phyloP scores from a whole-genome alignment of 768 basidiomycete species.

The Podaxis rugospora region DNA sequence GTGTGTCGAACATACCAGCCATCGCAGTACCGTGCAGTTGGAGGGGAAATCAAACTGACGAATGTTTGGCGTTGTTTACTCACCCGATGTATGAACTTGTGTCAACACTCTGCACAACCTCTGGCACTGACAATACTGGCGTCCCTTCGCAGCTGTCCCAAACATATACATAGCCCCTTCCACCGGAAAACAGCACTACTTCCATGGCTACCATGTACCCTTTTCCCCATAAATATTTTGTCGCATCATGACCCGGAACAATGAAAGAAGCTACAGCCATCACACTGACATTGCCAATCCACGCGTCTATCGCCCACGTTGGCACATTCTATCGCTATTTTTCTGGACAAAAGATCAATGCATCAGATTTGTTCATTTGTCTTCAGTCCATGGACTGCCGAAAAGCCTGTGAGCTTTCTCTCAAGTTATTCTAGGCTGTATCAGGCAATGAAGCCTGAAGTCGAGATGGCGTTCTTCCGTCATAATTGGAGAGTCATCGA shows the following conservation, averaged over 20 bases:
- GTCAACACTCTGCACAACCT: no score
- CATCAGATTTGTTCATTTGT: background rate
- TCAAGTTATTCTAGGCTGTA: background rate
- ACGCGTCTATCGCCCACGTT: background rate
- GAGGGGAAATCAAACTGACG: background rate
- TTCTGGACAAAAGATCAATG: background rate
- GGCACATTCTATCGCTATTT: background rate
- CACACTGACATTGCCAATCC: background rate
- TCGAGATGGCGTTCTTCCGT: background rate
- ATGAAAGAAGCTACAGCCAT: background rate
- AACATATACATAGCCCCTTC: background rate
- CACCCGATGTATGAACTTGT: no score
- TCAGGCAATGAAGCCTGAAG: background rate
- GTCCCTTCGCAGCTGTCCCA: background rate
- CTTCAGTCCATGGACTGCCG: background rate
- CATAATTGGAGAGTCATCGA: background rate
- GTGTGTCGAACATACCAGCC: conserved; percentile 2
- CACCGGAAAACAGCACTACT: background rate
- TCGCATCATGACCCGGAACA: background rate
- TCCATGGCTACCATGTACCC: background rate
- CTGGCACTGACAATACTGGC: no score
- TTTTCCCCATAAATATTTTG: background rate
- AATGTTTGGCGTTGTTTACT: background rate
- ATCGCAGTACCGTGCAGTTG: background rate
- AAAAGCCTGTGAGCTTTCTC: background rate